phyloP scores from a whole-genome alignment of 352 stramenopile species.

The Globisporangium camurandrum region DNA sequence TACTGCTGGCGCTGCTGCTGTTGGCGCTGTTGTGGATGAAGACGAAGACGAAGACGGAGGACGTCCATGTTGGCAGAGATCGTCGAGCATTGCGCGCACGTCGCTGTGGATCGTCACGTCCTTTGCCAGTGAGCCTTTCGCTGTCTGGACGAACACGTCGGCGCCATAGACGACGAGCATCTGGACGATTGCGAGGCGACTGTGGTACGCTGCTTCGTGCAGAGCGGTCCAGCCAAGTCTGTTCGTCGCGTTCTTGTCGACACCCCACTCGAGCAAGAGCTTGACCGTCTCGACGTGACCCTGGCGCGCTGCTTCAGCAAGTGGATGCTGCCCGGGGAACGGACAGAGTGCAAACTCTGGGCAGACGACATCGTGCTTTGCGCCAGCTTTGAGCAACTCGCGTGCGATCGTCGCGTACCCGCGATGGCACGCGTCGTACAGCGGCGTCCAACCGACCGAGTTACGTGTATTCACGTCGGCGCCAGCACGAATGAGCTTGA shows the following conservation, averaged over 20 bases:
- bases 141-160: conserved; percentile 55
- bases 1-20: conserved; percentile 7
- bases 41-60: conserved; percentile 17
- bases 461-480: conserved; percentile 64
- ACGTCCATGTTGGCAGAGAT: conserved; percentile 37
- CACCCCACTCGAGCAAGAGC: conserved; percentile 64
- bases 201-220: conserved; percentile 76
- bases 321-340: conserved; percentile 52
- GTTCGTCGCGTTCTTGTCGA: conserved; percentile 77
- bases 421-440: conserved; percentile 73
- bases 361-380: conserved; percentile 56
- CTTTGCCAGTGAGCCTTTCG: conserved; percentile 56
- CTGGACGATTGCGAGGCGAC: conserved; percentile 62
- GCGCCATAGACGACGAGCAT: conserved; percentile 71
- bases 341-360: conserved; percentile 75
- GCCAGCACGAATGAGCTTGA: conserved; percentile 69
- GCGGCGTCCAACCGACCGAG: conserved; percentile 63
- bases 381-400: conserved; percentile 59
- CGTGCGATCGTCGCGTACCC: conserved; percentile 52
- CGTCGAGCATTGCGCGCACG: conserved; percentile 70
- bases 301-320: conserved; percentile 67
- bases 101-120: conserved; percentile 77
- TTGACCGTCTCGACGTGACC: conserved; percentile 57
- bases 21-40: conserved; percentile 21
- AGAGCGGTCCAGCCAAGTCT: conserved; percentile 69